Base-by-base conservation (phyloP, 805 yeast genomes). In the Yarrowia phangngaensis region DNA sequence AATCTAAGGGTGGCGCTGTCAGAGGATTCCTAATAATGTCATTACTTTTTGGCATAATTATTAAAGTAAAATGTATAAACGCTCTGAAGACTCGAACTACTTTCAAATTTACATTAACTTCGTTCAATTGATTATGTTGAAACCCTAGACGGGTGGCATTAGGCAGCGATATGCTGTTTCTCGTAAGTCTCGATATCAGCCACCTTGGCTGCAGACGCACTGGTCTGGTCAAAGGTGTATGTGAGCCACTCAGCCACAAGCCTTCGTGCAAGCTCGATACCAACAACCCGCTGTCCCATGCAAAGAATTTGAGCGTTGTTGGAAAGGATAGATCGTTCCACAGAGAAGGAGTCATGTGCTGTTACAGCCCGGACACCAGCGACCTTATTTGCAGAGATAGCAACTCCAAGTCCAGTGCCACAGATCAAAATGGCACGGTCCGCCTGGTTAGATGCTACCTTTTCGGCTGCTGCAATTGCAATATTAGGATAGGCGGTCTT, bases 381-480 rank as follows among this genome's bases (percentile, higher is more conserved):
- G 15, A 71, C 76, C 54, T 71, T 71, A 59, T 71, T 72, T 11
- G 76, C 75, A 28, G 70, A 60, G 41, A 72, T 64, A 11, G 74
- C 74, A n/a, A 72, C 75, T 0, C 76, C 76, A 26, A 72, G 61
- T 1, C 76, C 76, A 7, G 76, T 72, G 3, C 75, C 76, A 56
- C 76, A 72, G 53, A 72, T 66, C 30, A 72, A 58, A 20, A 72
- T 64, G 8, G 69, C 76, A 17, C 76, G 58, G 51, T 72, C 75
- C 8, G 71, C 73, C 50, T 70, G 64, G 6, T 71, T 72, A 9
- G 55, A 52, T 9, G 64, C 62, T 13, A 72, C 67, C 53, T 60
- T 55, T 51, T 71, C 74, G 4, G 69, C 75, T 34, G 71, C 71
- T 27, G 61, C 66, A 35, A 70, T 68, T 4, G 74, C 75, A 29